These are phyloP conservation scores for Lentithecium fluviatile DNA, from an alignment of 495 filamentous ascomycete genomes.

Conservation along the genomic window DNA sequence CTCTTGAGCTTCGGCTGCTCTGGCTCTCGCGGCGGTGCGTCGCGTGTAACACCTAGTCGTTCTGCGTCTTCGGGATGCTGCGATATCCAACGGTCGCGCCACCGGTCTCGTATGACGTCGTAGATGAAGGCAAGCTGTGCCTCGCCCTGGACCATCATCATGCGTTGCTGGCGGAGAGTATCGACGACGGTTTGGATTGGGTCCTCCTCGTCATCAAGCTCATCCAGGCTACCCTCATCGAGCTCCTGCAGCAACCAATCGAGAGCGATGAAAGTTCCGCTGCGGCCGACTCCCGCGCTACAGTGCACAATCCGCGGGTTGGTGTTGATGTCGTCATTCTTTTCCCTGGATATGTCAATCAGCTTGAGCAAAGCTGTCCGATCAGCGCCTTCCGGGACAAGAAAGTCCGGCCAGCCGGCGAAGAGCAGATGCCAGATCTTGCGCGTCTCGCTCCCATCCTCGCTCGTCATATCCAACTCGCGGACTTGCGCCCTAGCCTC, in stretches of 20 bases:
- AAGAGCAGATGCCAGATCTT: conserved; percentile 88
- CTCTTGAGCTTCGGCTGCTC: conserved; percentile 17
- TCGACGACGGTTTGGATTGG: conserved; percentile 75
- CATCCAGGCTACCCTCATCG: conserved; percentile 66
- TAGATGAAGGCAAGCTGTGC: conserved; percentile 88
- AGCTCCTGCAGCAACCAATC: conserved; percentile 85
- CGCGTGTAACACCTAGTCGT: conserved; percentile 4
- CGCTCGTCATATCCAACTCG: conserved; percentile 55
- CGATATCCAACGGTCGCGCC: conserved; percentile 40
- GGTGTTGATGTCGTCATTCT: conserved; percentile 56
- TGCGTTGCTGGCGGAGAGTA: conserved; percentile 78
- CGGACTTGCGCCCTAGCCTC: conserved; percentile 56
- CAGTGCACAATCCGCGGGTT: conserved; percentile 92
- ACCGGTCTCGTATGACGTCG: conserved; percentile 74
- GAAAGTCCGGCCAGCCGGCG: conserved; percentile 91
- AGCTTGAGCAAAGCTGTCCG: conserved; percentile 74
- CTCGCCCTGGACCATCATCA: conserved; percentile 94
- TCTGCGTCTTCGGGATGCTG: conserved; percentile 28
- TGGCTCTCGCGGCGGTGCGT: neutral
- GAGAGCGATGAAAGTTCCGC: conserved; percentile 91
- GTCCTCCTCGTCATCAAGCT: conserved; percentile 49
- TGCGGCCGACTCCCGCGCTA: conserved; percentile 89
- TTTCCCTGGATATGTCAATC: conserved; percentile 70
- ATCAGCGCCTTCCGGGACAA: conserved; percentile 77
- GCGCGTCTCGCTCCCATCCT: conserved; percentile 62